A percentile compares a stretch with the other conserved stretches of the same genome.
phyloP scores from a whole-genome alignment of 495 filamentous ascomycete species.

The Xylaria venustula region DNA sequence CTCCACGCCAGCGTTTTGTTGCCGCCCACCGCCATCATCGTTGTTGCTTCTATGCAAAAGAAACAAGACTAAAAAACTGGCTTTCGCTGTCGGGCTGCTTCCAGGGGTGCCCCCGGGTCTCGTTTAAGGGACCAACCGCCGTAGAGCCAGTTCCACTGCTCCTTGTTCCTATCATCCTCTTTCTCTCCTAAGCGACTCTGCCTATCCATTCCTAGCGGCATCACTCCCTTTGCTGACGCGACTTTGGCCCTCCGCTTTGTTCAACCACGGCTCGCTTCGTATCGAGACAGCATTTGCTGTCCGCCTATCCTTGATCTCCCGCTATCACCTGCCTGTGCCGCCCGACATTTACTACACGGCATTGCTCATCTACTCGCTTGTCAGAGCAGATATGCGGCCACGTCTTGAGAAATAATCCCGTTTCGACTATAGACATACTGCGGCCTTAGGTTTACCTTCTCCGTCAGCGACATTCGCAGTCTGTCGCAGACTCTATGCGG shows the following conservation, averaged over 20 bases:
- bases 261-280: background rate
- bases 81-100: background rate
- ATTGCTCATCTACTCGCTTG: slow-evolving; percentile 17
- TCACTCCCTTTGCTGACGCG: background rate
- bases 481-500: slow-evolving; percentile 36
- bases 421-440: slow-evolving; percentile 14
- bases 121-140: background rate
- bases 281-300: background rate
- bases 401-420: slow-evolving; percentile 14
- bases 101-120: background rate
- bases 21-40: background rate
- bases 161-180: background rate
- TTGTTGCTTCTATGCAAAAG: background rate
- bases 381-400: slow-evolving; percentile 26
- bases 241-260: background rate
- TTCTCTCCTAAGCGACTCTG: background rate
- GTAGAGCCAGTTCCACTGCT: background rate
- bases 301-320: background rate
- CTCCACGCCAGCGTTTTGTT: background rate
- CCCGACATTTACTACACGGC: background rate
- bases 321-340: background rate
- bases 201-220: background rate
- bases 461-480: slow-evolving; percentile 10
- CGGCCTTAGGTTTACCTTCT: slow-evolving; percentile 12
- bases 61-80: background rate